These are phyloP conservation scores for Otatea glauca DNA, from an alignment of 176 grass and related monocot genomes.

Conservation along the genomic window DNA sequence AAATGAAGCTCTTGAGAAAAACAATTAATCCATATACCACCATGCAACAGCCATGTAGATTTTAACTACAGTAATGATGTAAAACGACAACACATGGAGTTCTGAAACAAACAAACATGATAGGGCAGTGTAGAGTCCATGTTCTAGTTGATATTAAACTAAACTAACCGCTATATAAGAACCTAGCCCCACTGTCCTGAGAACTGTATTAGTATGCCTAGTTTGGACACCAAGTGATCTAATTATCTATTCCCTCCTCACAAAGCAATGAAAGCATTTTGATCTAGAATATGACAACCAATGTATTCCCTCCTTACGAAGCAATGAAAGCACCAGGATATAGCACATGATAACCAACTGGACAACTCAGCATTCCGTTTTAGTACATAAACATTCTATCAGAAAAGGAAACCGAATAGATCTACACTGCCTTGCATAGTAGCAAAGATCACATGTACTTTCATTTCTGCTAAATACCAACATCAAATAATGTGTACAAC, in stretches of 20 bases:
- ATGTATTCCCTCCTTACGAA: background rate
- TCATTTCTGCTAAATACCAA: background rate
- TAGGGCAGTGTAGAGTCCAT: background rate
- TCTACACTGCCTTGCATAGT: background rate
- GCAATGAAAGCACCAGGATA: slow-evolving; percentile 1
- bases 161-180: background rate
- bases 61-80: slow-evolving; percentile 11
- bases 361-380: slow-evolving; percentile 5
- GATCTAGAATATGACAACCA: background rate
- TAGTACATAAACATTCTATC: slow-evolving; percentile 7
- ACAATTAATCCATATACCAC: background rate
- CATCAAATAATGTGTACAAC: slow-evolving; percentile 12
- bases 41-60: background rate
- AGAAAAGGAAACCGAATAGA: slow-evolving; percentile 2
- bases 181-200: background rate
- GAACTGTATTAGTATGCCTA: slow-evolving; percentile 1
- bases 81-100: slow-evolving; percentile 7
- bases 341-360: background rate
- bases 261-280: background rate
- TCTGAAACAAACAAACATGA: slow-evolving; percentile 25
- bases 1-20: background rate
- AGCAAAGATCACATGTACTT: background rate
- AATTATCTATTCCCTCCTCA: slow-evolving; percentile 19
- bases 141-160: slow-evolving; percentile 21
- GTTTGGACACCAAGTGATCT: slow-evolving; percentile 20